These are phyloP conservation scores for Trichoderma sp. DNA, from an alignment of 2,329 filamentous ascomycete species.

Conservation along the genomic window DNA sequence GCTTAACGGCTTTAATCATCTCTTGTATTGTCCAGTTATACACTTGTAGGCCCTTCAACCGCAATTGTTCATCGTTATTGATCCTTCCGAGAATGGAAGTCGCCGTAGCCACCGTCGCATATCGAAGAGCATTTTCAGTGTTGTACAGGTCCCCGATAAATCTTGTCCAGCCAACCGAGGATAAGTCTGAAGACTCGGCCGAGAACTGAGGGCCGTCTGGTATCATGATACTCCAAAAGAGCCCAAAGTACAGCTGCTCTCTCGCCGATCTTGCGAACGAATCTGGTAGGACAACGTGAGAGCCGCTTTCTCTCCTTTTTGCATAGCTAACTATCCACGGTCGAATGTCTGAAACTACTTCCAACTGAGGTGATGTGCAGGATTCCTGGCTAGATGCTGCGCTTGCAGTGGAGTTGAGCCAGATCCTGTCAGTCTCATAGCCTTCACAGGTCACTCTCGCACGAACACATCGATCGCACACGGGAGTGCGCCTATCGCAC, in stretches of 20 bases:
- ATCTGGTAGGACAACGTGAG: not conserved
- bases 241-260: conserved; percentile 9
- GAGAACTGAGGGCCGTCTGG: not conserved
- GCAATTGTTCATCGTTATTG: conserved; percentile 3
- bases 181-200: not conserved
- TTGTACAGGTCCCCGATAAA: not conserved
- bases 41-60: conserved; percentile 2
- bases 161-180: conserved; percentile 6
- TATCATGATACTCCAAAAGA: conserved; percentile 8
- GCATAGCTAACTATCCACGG: conserved; percentile 8
- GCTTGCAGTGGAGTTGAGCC: not conserved
- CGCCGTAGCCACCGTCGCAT: not conserved
- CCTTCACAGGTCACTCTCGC: not conserved
- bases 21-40: conserved; percentile 12
- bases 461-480: not conserved
- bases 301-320: not conserved
- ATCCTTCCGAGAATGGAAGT: conserved; percentile 2
- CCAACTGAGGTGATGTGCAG: not conserved
- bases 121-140: conserved; percentile 1
- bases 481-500: conserved; percentile 5
- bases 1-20: conserved; percentile 9
- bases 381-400: not conserved
- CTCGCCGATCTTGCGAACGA: not conserved
- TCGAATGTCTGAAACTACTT: not conserved
- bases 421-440: conserved; percentile 3